Evolutionary conservation across 345 rosid species (phyloP), one percentile per base, ranked within the genome.

Genomic region (Hypericum perforatum): DNA sequence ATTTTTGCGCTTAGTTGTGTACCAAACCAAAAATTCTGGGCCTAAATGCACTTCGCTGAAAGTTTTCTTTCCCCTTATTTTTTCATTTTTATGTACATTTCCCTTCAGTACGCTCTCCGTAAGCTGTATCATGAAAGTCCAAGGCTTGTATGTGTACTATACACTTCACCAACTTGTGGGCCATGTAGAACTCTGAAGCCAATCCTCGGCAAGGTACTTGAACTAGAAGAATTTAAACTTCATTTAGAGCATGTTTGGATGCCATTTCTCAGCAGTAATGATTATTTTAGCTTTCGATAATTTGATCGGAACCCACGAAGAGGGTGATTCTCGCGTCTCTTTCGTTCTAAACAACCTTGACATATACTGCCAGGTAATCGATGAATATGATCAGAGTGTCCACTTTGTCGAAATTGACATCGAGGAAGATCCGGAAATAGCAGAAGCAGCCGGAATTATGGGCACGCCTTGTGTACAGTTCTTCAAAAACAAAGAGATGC

Each of bases 131-230:
- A 87, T 67, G 96, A 81, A 74, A 87, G 96, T 66, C 90, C 94
- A 22, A 76, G 98, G 73, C 85, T 87, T 67, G 52, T 87, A 51
- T 77, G 84, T 65, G 96, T 87, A 37, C 74, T 91, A 32, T 85
- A 87, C 63, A 91, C 98, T 16, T 48, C 98, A 56, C 98, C 95
- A 63, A 85, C 96, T 16, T 91, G 98, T 59, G 98, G 98, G 65
- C 98, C 96, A 41, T 91, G 98, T 63, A 76, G 95, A 63, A 91
- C 96, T 46, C 76, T 91, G 68, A 91, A 91, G 80, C 98, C 96
- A 69, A 91, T 91, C 72, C 82, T 87, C 56, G 75, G 81, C 90
- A 83, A 81, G 96, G 98, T 91, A 52, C 6, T 22, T 22, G 32
- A 22, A 22, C 32, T 22, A 11, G 52, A 29, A 40, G 32, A 45